phyloP scores from a whole-genome alignment of 179 eudicot species.

The Silene coronaria region DNA sequence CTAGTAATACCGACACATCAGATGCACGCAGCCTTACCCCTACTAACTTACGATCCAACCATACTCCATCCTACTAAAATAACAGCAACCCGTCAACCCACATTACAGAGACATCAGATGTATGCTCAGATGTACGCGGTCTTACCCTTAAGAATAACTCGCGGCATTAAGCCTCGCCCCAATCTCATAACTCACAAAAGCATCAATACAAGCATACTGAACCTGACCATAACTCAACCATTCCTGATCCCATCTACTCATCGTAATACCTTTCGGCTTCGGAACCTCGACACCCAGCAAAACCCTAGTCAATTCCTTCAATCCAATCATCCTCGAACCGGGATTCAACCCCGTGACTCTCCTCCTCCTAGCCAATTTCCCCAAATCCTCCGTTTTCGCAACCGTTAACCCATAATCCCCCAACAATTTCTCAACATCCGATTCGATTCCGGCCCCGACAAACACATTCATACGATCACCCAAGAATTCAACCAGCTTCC shows the following conservation, averaged over 20 bases:
- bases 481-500: constrained; percentile 25
- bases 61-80: too few relatives aligned
- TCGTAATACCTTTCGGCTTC: constrained; percentile 42
- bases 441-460: constrained; percentile 34
- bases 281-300: constrained; percentile 30
- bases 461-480: constrained; percentile 12
- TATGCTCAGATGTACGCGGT: not conserved
- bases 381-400: constrained; percentile 11
- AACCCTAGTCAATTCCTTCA: constrained; percentile 31
- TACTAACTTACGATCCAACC: not conserved
- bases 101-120: too few relatives aligned
- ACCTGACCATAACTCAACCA: constrained; percentile 39
- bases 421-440: constrained; percentile 30
- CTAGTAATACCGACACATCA: not conserved
- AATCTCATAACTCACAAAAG: constrained; percentile 38
- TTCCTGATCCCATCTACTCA: constrained; percentile 44
- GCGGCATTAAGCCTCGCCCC: constrained; percentile 8
- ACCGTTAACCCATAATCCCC: constrained; percentile 27
- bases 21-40: constrained; percentile 3
- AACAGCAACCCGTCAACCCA: too few relatives aligned
- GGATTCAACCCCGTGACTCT: not conserved
- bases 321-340: constrained; percentile 24
- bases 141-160: not conserved
- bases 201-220: constrained; percentile 52
- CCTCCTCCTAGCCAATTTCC: constrained; percentile 8